Conservation (phyloP, 495 filamentous ascomycete species). For the Talaromyces stipitatus region DNA sequence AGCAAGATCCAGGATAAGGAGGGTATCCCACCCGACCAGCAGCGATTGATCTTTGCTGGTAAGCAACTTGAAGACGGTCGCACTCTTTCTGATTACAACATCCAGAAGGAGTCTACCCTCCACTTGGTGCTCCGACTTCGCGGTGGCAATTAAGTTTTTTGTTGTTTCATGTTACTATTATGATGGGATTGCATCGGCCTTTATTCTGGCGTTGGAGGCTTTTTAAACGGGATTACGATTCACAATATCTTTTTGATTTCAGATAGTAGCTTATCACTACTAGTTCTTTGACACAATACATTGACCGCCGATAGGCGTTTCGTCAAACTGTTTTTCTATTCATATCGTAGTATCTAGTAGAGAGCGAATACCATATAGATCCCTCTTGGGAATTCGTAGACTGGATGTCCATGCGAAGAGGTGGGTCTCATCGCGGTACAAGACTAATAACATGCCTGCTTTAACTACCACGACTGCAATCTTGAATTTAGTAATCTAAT, state of each 20-base stretch:
- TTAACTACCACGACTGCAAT: too few species aligned
- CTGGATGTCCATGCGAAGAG: too few species aligned
- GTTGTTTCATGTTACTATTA: neutral
- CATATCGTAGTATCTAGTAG: too few species aligned
- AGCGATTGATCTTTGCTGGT: constrained; percentile 84
- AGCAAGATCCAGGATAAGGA: constrained; percentile 91
- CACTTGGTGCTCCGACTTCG: constrained; percentile 84
- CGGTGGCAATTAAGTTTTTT: constrained; percentile 23
- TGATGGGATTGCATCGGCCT: constrained; percentile 6
- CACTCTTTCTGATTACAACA: constrained; percentile 84
- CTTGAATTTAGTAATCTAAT: too few species aligned
- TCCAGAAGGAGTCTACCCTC: constrained; percentile 86
- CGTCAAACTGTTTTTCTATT: neutral
- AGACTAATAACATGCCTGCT: too few species aligned
- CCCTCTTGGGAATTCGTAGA: too few species aligned
- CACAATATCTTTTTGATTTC: constrained; percentile 14
- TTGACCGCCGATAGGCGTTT: neutral
- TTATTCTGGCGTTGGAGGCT: constrained; percentile 35
- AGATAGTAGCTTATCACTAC: neutral
- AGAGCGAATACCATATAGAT: too few species aligned
- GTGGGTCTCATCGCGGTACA: too few species aligned
- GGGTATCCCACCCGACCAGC: constrained; percentile 83
- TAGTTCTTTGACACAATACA: constrained; percentile 9
- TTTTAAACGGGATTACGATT: constrained; percentile 9
- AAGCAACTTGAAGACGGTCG: constrained; percentile 86